These are phyloP conservation scores for Parmelia sp. DNA, from an alignment of 495 filamentous ascomycete species.

Conservation along the genomic window DNA sequence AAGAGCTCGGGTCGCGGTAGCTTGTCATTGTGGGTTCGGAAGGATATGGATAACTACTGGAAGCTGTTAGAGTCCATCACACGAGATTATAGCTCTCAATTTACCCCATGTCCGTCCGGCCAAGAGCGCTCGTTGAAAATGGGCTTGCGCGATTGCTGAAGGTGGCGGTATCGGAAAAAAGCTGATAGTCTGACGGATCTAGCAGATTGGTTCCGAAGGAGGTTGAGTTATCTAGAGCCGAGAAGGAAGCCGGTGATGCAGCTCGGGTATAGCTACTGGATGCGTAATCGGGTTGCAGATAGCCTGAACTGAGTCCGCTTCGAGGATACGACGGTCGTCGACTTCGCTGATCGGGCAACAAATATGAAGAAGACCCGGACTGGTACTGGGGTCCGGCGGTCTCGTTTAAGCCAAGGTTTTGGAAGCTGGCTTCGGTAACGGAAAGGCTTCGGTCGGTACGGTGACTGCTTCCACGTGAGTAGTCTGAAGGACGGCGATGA, in stretches of 20 bases:
- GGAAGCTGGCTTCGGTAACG: slow-evolving; percentile 29
- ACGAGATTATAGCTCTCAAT: background rate
- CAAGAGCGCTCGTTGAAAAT: slow-evolving; percentile 13
- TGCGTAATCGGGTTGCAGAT: slow-evolving; percentile 19
- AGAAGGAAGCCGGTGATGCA: slow-evolving; percentile 17
- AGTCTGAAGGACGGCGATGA: slow-evolving; percentile 22
- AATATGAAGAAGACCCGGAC: slow-evolving; percentile 19
- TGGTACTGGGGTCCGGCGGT: slow-evolving; percentile 21
- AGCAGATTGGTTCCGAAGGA: slow-evolving; percentile 14
- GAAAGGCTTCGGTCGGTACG: slow-evolving; percentile 20
- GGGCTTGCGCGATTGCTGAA: slow-evolving; percentile 15
- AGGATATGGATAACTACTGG: slow-evolving; percentile 12
- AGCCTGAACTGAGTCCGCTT: slow-evolving; percentile 12
- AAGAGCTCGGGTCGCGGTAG: slow-evolving; percentile 19
- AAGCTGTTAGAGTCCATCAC: background rate
- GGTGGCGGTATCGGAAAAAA: slow-evolving; percentile 16
- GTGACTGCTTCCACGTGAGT: slow-evolving; percentile 26
- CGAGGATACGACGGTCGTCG: slow-evolving; percentile 16
- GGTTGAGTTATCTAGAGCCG: slow-evolving; percentile 12
- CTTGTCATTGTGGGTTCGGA: slow-evolving; percentile 6
- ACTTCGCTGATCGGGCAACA: slow-evolving; percentile 7
- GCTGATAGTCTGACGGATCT: slow-evolving; percentile 17
- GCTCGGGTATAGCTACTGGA: slow-evolving; percentile 18
- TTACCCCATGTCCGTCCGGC: slow-evolving; percentile 20
- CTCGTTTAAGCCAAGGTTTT: slow-evolving; percentile 25